Evolutionary conservation across 1,139 yeast genomes (phyloP).

Genomic region (Tardiomyces depauwii): DNA sequence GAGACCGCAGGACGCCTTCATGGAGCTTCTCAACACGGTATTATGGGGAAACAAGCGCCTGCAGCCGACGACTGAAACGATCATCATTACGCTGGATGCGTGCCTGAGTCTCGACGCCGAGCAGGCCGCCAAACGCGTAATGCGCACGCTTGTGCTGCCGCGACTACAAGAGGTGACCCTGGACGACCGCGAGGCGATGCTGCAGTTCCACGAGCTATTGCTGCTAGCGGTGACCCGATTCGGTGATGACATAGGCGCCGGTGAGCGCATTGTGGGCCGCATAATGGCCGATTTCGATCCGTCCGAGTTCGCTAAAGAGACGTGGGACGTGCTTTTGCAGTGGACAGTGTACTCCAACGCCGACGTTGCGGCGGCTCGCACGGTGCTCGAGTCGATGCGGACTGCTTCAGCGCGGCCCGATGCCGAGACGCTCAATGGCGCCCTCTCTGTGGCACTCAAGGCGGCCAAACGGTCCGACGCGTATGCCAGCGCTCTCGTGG

Average conservation of each 20-base stretch:
- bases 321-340: constrained; percentile 27
- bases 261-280: constrained; percentile 9
- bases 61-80: constrained; percentile 7
- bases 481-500: constrained; percentile 12
- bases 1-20: constrained; percentile 1
- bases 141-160: constrained; percentile 10
- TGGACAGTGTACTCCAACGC: constrained; percentile 20
- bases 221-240: constrained; percentile 17
- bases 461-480: constrained; percentile 13
- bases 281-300: constrained; percentile 7
- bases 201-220: constrained; percentile 14
- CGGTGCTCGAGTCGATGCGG: constrained; percentile 11
- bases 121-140: constrained; percentile 8
- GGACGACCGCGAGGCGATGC: no score
- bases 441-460: constrained; percentile 15
- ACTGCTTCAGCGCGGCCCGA: constrained; percentile 15
- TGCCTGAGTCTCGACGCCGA: constrained; percentile 10
- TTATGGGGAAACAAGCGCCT: constrained; percentile 4
- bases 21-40: constrained; percentile 4
- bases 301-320: constrained; percentile 17
- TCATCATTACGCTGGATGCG: constrained; percentile 13
- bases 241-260: constrained; percentile 11
- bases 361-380: constrained; percentile 7
- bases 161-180: constrained; percentile 1
- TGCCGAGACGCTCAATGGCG: constrained; percentile 17